phyloP scores from a whole-genome alignment of 2,329 filamentous ascomycete genomes.

The Phyllachora maydis region DNA sequence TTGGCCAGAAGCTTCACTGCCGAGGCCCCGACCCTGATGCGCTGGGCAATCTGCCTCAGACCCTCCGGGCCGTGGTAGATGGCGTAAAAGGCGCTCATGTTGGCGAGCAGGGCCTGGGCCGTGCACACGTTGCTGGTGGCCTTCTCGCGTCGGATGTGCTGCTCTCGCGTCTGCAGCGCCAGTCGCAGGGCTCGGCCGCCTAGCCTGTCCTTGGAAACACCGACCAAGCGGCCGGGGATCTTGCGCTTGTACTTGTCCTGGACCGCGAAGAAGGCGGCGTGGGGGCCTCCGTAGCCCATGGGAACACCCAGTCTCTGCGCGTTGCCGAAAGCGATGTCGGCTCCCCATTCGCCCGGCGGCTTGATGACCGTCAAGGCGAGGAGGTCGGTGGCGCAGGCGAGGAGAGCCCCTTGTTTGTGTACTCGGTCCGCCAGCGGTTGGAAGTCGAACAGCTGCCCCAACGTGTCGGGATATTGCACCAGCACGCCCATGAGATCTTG shows the following conservation, averaged over 20 bases:
- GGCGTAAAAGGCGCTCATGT: slow-evolving; percentile 91
- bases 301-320: slow-evolving; percentile 84
- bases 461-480: slow-evolving; percentile 87
- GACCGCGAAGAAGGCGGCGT: slow-evolving; percentile 89
- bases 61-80: slow-evolving; percentile 81
- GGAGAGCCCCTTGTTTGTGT: slow-evolving; percentile 56
- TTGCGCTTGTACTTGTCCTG: slow-evolving; percentile 84
- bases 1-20: slow-evolving; percentile 45
- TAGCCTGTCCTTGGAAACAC: slow-evolving; percentile 75
- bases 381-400: slow-evolving; percentile 79
- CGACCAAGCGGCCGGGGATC: slow-evolving; percentile 78
- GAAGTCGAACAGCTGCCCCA: slow-evolving; percentile 62
- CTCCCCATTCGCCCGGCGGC: slow-evolving; percentile 83
- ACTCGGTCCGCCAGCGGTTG: slow-evolving; percentile 52
- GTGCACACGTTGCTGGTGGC: slow-evolving; percentile 97
- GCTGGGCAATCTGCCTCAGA: slow-evolving; percentile 64
- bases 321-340: slow-evolving; percentile 86
- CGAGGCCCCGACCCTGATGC: slow-evolving; percentile 50
- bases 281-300: slow-evolving; percentile 82
- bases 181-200: slow-evolving; percentile 66
- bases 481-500: slow-evolving; percentile 74
- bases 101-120: slow-evolving; percentile 78
- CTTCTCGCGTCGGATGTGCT: slow-evolving; percentile 91
- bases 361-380: slow-evolving; percentile 72
- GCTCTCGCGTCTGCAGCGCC: slow-evolving; percentile 80